Percentiles rank a stretch among this genome's conserved stretches.
phyloP scores from a whole-genome alignment of 2,329 filamentous ascomycete genomes.

The Cladosporium sp. region DNA sequence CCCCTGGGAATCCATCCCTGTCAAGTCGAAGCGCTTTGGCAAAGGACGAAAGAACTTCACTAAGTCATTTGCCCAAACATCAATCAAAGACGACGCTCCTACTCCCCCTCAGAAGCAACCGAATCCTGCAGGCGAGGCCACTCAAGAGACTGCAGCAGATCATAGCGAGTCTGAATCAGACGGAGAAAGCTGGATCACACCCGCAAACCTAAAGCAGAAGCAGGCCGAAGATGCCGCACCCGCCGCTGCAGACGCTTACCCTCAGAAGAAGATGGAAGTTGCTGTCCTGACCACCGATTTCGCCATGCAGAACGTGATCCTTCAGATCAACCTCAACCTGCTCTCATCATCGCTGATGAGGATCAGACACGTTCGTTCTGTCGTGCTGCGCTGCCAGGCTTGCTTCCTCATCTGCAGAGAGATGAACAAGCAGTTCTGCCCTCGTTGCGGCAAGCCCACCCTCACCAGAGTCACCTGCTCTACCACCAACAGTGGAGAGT shows the following conservation, averaged over 20 bases:
- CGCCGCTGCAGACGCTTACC: conserved; percentile 42
- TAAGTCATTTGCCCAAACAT: not conserved
- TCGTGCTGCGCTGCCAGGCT: conserved; percentile 87
- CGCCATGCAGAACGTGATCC: conserved; percentile 94
- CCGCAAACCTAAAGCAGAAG: conserved; percentile 81
- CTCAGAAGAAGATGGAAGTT: conserved; percentile 68
- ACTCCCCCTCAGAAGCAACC: not conserved
- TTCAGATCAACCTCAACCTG: conserved; percentile 91
- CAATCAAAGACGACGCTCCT: not conserved
- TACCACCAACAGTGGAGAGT: conserved; percentile 74
- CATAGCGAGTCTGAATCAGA: conserved; percentile 39
- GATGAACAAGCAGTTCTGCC: conserved; percentile 87
- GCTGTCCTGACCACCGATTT: conserved; percentile 94
- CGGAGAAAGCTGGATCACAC: conserved; percentile 86
- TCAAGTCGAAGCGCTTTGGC: not conserved
- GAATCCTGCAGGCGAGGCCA: conserved; percentile 25
- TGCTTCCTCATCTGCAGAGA: conserved; percentile 84
- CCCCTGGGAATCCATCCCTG: not conserved
- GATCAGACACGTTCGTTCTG: conserved; percentile 80
- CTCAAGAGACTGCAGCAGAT: conserved; percentile 16
- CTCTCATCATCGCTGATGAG: conserved; percentile 74
- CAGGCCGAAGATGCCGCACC: conserved; percentile 61
- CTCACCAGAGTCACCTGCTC: conserved; percentile 81
- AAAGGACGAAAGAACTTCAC: conserved; percentile 1
- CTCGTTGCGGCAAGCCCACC: conserved; percentile 81